A percentile compares a stretch with the other conserved stretches of the same genome.
These are phyloP conservation scores for Trichosporon asahii DNA, from an alignment of 1,284 basidiomycete species.

Conservation along the genomic window DNA sequence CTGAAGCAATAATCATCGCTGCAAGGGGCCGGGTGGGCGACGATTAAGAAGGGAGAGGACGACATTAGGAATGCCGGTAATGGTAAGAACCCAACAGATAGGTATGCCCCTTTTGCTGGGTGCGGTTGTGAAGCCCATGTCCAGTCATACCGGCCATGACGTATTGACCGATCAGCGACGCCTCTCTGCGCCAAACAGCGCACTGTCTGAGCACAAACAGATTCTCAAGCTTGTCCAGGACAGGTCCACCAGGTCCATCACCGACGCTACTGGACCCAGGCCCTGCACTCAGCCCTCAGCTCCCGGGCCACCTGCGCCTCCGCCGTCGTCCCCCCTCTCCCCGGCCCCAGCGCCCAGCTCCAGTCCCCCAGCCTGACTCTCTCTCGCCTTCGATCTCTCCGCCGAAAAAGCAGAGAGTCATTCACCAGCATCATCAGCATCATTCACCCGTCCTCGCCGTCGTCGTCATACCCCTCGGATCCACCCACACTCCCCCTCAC, in stretches of 20 bases:
- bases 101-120: neutral
- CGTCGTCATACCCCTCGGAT: slow-evolving; percentile 9
- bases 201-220: neutral
- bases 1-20: neutral
- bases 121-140: neutral
- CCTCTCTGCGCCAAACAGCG: neutral
- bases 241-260: neutral
- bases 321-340: neutral
- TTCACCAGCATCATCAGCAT: neutral
- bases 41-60: neutral
- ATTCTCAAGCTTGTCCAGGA: neutral
- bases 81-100: neutral
- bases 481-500: neutral
- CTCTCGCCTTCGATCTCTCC: neutral
- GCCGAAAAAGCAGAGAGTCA: neutral
- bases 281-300: neutral
- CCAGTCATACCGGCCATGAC: neutral
- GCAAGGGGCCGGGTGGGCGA: neutral
- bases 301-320: neutral
- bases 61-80: neutral
- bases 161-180: slow-evolving; percentile 3
- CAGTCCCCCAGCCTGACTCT: neutral
- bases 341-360: neutral
- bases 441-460: slow-evolving; percentile 3
- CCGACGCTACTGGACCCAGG: neutral